Evolutionary conservation across 306 rosid species (phyloP).

Genomic region (Delonix regia): DNA sequence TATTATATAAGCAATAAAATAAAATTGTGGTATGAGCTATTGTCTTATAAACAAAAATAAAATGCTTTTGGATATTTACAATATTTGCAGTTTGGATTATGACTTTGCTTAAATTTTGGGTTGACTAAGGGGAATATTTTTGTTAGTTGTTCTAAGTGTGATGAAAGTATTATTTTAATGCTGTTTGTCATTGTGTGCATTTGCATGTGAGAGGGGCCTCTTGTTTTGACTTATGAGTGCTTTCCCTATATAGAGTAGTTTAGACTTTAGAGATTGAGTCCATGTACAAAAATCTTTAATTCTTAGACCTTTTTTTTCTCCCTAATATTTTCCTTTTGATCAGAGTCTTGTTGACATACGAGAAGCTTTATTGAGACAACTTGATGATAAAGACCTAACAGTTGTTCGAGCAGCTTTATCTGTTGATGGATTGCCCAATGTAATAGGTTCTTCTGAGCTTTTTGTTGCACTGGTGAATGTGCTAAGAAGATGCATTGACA

Average conservation of each 20-base stretch:
- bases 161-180: conserved; percentile 1
- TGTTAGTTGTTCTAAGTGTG: conserved; percentile 8
- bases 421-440: conserved; percentile 61
- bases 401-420: conserved; percentile 77
- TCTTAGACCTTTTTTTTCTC: conserved; percentile 2
- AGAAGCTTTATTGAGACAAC: conserved; percentile 74
- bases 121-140: not conserved
- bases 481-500: conserved; percentile 62
- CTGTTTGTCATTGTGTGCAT: conserved; percentile 30
- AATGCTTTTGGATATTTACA: not conserved
- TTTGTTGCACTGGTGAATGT: conserved; percentile 60
- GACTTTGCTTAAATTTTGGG: conserved; percentile 5
- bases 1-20: not conserved
- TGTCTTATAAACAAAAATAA: not conserved
- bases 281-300: conserved; percentile 17
- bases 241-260: not conserved
- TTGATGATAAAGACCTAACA: conserved; percentile 78
- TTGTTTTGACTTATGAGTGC: not conserved
- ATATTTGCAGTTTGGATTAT: not conserved
- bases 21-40: not conserved
- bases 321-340: conserved; percentile 29
- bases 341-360: conserved; percentile 70
- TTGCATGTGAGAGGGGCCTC: not conserved
- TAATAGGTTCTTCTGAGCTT: conserved; percentile 58
- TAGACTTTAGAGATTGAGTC: not conserved